Conservation (phyloP, 2,329 filamentous ascomycete species). For the Neonectria coccinea region DNA sequence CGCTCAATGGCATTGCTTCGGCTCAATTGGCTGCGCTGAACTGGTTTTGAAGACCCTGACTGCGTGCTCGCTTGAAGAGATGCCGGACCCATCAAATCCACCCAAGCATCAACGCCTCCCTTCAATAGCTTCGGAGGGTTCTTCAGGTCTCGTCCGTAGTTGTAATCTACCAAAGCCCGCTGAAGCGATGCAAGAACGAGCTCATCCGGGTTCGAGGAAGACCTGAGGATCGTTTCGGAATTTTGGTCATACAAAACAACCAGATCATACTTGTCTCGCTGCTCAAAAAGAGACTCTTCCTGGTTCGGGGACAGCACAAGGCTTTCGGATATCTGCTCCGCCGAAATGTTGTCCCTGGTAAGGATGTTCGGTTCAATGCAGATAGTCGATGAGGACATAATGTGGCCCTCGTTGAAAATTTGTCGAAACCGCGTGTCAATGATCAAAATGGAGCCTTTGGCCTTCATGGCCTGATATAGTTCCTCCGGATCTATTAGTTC, state of each 20-base stretch:
- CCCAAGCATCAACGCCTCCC: slow-evolving; percentile 89
- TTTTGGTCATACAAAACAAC: slow-evolving; percentile 90
- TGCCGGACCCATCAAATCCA: slow-evolving; percentile 79
- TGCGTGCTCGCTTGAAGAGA: slow-evolving; percentile 65
- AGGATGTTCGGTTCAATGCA: slow-evolving; percentile 87
- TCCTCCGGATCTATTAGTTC: slow-evolving; percentile 74
- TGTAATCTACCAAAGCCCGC: slow-evolving; percentile 86
- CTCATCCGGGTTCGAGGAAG: slow-evolving; percentile 54
- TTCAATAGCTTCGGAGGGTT: slow-evolving; percentile 80
- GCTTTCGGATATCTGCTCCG: slow-evolving; percentile 72
- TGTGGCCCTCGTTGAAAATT: slow-evolving; percentile 89
- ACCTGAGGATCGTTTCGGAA: slow-evolving; percentile 62
- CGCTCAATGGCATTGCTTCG: slow-evolving; percentile 48
- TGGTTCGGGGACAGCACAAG: slow-evolving; percentile 76
- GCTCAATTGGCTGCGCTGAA: slow-evolving; percentile 47
- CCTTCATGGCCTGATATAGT: slow-evolving; percentile 76
- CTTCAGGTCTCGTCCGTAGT: slow-evolving; percentile 79
- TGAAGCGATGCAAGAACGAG: slow-evolving; percentile 77
- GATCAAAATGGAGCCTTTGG: slow-evolving; percentile 73
- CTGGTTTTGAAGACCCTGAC: slow-evolving; percentile 28
- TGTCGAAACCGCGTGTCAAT: slow-evolving; percentile 87
- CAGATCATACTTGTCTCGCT: slow-evolving; percentile 81
- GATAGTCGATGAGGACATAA: slow-evolving; percentile 84
- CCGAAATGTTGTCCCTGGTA: slow-evolving; percentile 74
- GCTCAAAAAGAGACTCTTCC: slow-evolving; percentile 81